phyloP scores from a whole-genome alignment of 257 asterid species.

The Echium plantagineum region DNA sequence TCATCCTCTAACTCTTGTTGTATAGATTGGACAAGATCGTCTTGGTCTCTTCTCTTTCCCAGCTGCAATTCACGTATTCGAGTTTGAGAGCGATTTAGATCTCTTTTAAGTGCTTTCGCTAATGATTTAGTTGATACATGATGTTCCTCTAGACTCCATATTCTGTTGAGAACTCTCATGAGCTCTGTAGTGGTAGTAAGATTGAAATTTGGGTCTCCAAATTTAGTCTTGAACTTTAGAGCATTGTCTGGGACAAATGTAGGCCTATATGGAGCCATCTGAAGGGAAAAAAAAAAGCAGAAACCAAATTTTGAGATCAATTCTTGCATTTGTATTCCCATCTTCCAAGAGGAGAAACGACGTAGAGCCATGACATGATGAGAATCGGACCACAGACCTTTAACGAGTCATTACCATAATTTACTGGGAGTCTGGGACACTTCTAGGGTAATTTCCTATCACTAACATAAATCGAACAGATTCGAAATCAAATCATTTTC shows the following conservation, averaged over 20 bases:
- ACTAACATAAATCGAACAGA: too few relatives aligned
- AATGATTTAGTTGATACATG: conserved; percentile 47
- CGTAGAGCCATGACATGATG: too few relatives aligned
- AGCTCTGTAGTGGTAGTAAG: conserved; percentile 74
- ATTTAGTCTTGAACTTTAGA: conserved; percentile 26
- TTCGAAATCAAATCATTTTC: too few relatives aligned
- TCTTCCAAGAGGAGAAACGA: too few relatives aligned
- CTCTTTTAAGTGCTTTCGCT: conserved; percentile 44
- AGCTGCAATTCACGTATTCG: conserved; percentile 34
- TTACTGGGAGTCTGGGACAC: too few relatives aligned
- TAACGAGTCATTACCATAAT: too few relatives aligned
- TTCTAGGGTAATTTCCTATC: too few relatives aligned
- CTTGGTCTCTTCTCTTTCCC: conserved; percentile 46
- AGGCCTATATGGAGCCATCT: conserved; percentile 47
- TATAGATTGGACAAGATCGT: conserved; percentile 25
- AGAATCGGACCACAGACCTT: too few relatives aligned
- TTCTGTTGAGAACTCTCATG: conserved; percentile 64
- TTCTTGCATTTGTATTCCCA: too few relatives aligned
- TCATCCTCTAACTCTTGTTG: conserved; percentile 44
- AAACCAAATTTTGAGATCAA: not conserved
- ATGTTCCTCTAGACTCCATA: conserved; percentile 90
- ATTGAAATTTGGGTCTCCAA: conserved; percentile 39
- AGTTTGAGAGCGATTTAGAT: conserved; percentile 42
- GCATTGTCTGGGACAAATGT: conserved; percentile 32
- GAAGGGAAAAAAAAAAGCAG: conserved; percentile 13